Evolutionary conservation across 345 rosid species (phyloP), one percentile per base, ranked within the genome.

Genomic region (Garcia nutans): DNA sequence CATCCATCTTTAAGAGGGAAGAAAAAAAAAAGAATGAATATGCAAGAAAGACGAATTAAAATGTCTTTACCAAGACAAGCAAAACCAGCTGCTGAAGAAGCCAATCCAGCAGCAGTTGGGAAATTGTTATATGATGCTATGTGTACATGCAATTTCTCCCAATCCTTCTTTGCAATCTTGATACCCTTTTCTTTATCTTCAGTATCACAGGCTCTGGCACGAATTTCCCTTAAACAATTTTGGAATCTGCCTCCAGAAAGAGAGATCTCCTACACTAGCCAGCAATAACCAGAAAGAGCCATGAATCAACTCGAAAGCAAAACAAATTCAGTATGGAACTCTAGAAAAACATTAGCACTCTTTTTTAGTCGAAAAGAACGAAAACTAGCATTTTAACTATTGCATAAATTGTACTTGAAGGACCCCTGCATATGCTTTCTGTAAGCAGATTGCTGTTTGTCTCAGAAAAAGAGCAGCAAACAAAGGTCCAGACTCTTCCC

Each of bases 11-110:
- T 16, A 7, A 64, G 8, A 49, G 24, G 15, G 15, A 57, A 57
- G 23, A 0, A 12, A 24, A 68, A 68, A 17, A 57, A 24, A 20
- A 5, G 24, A 55, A 19, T 10, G 37, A 65, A 49, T 24, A 45
- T 20, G 20, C 24, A 58, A 24, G 42, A 10, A 9, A 3, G 1
- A 28, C 8, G 7, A 61, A 69, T 23, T 17, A 69, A 50, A 44
- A 13, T 2, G 28, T 65, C 20, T 28, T 77, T 87, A 93, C 99
- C 99, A 66, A 96, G 90, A 85, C 99, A 96, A 72, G 99, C 98
- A 80, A 96, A 87, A 45, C 99, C 99, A 78, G 99, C 97, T 0
- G 99, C 99, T 42, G 99, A 96, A 82, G 99, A 96, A 81, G 99
- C 99, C 86, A 96, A 84, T 24, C 99, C 99, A 83, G 98, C 99